Conservation (phyloP, 129 eudicot species). For the Saussurea involucrata region DNA sequence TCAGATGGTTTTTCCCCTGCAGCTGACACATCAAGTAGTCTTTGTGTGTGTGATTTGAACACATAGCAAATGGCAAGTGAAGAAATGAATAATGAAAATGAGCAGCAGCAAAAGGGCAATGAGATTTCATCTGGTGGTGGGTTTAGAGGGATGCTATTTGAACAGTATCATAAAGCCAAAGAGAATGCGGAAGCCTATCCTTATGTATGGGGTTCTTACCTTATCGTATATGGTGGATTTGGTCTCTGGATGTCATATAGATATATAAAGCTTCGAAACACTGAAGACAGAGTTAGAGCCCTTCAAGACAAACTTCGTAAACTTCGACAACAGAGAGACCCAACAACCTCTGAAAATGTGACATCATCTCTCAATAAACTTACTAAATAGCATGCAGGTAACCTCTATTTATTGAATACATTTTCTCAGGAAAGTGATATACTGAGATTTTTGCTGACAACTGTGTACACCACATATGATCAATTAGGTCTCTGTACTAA, state of each 20-base stretch:
- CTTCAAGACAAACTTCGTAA: constrained; percentile 76
- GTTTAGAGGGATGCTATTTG: constrained; percentile 34
- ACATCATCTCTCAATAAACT: constrained; percentile 34
- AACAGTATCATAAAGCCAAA: constrained; percentile 53
- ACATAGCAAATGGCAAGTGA: constrained; percentile 37
- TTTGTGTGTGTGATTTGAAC: background rate
- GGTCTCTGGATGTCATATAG: constrained; percentile 80
- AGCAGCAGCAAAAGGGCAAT: constrained; percentile 35
- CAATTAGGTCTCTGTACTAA: constrained; percentile 13
- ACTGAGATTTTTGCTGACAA: background rate
- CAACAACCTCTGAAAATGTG: constrained; percentile 31
- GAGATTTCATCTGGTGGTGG: constrained; percentile 38
- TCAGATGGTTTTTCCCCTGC: background rate
- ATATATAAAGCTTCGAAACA: constrained; percentile 65
- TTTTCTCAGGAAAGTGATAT: constrained; percentile 11
- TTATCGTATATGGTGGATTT: constrained; percentile 76
- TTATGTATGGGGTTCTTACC: constrained; percentile 89
- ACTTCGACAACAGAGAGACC: constrained; percentile 56
- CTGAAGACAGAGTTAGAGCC: constrained; percentile 78
- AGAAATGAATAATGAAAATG: constrained; percentile 27
- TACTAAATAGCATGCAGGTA: constrained; percentile 30
- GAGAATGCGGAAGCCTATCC: constrained; percentile 88
- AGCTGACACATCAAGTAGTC: background rate
- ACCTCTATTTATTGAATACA: background rate
- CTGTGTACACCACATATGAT: background rate